Base-by-base conservation (phyloP, 2,329 filamentous ascomycete species). In the Pseudogymnoascus sp. region DNA sequence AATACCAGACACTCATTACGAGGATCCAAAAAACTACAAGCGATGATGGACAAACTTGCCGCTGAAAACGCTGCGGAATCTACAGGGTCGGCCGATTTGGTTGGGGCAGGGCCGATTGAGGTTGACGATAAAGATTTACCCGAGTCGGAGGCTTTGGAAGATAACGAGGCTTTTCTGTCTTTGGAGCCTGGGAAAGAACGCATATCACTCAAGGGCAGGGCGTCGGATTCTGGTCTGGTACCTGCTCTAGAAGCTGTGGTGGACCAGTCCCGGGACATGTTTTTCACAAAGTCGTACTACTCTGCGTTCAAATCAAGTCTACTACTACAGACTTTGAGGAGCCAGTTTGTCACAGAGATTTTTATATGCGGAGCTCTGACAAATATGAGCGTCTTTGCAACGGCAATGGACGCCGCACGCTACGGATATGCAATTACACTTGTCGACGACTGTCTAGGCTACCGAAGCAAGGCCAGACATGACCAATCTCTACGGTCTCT, bases 331-430 rank as follows among this genome's bases (percentile, higher is more conserved):
- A 80, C 85, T n/a, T 76, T 97, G 50, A 84, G 92, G n/a, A 85
- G 86, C n/a, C 89, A 86, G 65, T 86, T 97, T 66, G 85, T 96
- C 62, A 96, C 91, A 2, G 89, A 97, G 68, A 78, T 99, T 11
- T 97, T 89, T 73, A 83, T 97, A 22, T 95, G 90, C 69, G 94
- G 94, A 20, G 88, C 89, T 47, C 81, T 96, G 57, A 90, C 88
- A 43, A 97, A 97, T 69, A 78, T 95, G 36, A 92, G 91, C 33
- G 86, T 97, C 53, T 91, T 94, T 71, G 93, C 94, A 6, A 97
- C 93, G 1, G 91, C 91, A 3, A 80, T 96, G 64, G 94, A 97
- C 70, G 94, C 93, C 9, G 92, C 90, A 1, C 84, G 88, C 18
- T 89, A 97, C 72, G 94, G 92, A 4, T 86, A 96, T 69, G 80